Evolutionary conservation across 371 early-diverging fungal species (phyloP).

Genomic region (Neoconidiobolus thromboides): DNA sequence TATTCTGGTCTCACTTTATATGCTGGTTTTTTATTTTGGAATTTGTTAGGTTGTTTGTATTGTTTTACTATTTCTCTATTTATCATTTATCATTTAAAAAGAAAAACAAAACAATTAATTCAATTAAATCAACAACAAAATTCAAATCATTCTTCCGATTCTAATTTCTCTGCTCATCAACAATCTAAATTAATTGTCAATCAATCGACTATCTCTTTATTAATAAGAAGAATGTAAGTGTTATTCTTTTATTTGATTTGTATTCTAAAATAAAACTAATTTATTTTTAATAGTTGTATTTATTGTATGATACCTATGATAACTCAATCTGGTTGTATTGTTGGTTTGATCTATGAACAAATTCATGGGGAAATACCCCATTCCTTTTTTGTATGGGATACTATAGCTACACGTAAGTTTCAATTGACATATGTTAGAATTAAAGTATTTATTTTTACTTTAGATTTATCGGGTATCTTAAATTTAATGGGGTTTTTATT

Average conservation of each 20-base stretch:
- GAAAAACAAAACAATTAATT: not conserved
- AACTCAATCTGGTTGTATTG: not conserved
- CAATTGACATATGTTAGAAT: not conserved
- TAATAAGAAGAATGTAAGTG: too few relatives aligned
- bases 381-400: not conserved
- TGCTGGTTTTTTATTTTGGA: not conserved
- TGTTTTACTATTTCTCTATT: not conserved
- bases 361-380: not conserved
- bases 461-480: not conserved
- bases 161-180: not conserved
- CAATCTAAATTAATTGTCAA: not conserved
- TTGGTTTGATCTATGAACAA: not conserved
- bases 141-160: too few relatives aligned
- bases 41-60: not conserved
- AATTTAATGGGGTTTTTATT: not conserved
- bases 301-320: not conserved
- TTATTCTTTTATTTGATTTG: too few relatives aligned
- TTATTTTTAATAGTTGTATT: not conserved
- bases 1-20: not conserved
- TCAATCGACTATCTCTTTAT: not conserved
- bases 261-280: too few relatives aligned
- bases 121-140: too few relatives aligned
- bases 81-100: not conserved
- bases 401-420: not conserved
- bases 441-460: not conserved